phyloP scores from a whole-genome alignment of 345 rosid species.

The Brassica rapa region DNA sequence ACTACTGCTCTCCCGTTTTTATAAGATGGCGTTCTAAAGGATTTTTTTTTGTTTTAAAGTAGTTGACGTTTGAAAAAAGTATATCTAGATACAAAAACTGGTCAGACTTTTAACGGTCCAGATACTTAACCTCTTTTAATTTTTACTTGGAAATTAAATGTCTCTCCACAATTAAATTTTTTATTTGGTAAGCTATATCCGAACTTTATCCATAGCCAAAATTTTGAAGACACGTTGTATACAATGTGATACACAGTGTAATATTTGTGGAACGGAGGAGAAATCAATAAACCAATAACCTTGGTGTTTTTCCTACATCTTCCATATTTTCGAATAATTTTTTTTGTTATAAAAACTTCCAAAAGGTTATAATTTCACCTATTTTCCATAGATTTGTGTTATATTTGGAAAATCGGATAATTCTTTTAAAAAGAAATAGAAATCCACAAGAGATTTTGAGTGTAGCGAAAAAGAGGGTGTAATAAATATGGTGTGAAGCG shows the following conservation, averaged over 20 bases:
- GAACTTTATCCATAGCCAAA: not conserved
- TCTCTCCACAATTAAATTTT: not conserved
- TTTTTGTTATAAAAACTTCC: too few relatives aligned
- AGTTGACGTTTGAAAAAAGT: not conserved
- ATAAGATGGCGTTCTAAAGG: not conserved
- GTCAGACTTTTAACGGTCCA: not conserved
- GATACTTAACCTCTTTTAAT: not conserved
- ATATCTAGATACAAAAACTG: too few relatives aligned
- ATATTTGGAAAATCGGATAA: too few relatives aligned
- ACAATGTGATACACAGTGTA: not conserved
- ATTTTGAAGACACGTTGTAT: not conserved
- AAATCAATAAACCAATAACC: not conserved
- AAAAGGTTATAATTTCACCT: too few relatives aligned
- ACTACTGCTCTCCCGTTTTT: not conserved
- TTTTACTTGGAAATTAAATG: not conserved
- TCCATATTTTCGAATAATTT: too few relatives aligned
- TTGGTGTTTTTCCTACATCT: too few relatives aligned
- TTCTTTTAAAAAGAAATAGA: too few relatives aligned
- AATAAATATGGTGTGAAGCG: too few relatives aligned
- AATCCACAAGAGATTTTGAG: too few relatives aligned
- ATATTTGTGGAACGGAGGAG: not conserved
- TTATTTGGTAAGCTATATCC: not conserved
- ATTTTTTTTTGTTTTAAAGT: not conserved
- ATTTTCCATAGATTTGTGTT: too few relatives aligned
- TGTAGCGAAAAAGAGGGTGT: too few relatives aligned